These are phyloP conservation scores for Acanthochlamys bracteata DNA, from an alignment of 106 monocot genomes.

Conservation along the genomic window DNA sequence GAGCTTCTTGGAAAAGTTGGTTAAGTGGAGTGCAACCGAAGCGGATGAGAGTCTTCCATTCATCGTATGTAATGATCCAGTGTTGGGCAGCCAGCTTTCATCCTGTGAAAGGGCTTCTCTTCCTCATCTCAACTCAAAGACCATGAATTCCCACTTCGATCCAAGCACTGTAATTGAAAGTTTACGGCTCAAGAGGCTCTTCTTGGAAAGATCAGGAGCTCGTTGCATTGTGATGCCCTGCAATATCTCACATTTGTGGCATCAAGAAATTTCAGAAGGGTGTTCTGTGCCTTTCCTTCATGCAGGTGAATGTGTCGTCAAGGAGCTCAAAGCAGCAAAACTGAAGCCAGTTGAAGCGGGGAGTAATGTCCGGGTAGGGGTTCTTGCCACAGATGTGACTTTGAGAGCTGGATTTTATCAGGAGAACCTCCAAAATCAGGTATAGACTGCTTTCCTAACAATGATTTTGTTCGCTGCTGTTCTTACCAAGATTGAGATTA, in stretches of 20 bases:
- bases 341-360: conserved; percentile 58
- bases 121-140: conserved; percentile 1
- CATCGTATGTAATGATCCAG: conserved; percentile 50
- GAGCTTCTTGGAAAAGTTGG: conserved; percentile 57
- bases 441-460: not conserved
- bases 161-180: conserved; percentile 25
- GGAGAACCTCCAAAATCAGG: conserved; percentile 50
- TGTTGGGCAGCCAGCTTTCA: conserved; percentile 17
- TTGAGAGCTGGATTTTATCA: conserved; percentile 29
- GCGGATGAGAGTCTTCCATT: conserved; percentile 40
- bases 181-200: conserved; percentile 35
- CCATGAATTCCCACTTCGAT: conserved; percentile 1
- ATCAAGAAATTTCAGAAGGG: conserved; percentile 34
- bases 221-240: conserved; percentile 73
- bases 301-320: conserved; percentile 41
- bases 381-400: conserved; percentile 25
- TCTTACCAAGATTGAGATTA: no score
- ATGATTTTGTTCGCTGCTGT: not conserved
- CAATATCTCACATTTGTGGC: conserved; percentile 39
- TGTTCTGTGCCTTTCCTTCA: conserved; percentile 68
- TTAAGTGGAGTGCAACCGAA: conserved; percentile 21
- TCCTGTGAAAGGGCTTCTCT: conserved; percentile 3
- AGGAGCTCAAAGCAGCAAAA: conserved; percentile 40
- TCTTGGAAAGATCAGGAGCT: conserved; percentile 55
- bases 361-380: conserved; percentile 42